These are phyloP conservation scores for Pholiota molesta DNA, from an alignment of 768 basidiomycete species.

Conservation along the genomic window DNA sequence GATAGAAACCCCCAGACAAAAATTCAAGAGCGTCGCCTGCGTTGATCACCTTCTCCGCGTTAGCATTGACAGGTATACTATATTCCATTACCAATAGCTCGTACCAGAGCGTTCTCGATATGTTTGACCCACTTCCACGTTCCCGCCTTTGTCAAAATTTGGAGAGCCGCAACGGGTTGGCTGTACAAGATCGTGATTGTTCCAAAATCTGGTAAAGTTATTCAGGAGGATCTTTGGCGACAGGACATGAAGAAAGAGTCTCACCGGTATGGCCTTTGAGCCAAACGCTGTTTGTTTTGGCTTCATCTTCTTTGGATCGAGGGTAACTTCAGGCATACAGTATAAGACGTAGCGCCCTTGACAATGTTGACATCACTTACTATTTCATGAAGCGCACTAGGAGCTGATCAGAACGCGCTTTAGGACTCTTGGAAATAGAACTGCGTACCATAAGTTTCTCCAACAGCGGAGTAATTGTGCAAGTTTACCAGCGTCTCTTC, in stretches of 20 bases:
- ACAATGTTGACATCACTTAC: constrained; percentile 31
- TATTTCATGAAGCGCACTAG: constrained; percentile 71
- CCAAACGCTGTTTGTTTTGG: constrained; percentile 56
- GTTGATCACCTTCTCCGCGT: constrained; percentile 52
- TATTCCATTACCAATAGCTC: constrained; percentile 1
- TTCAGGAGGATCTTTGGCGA: background rate
- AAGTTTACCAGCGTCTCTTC: constrained; percentile 54
- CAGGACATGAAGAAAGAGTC: background rate
- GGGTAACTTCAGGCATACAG: constrained; percentile 42
- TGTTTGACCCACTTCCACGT: constrained; percentile 63
- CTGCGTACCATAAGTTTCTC: constrained; percentile 45
- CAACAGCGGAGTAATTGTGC: constrained; percentile 44
- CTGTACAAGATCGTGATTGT: constrained; percentile 61
- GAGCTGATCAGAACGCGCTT: background rate
- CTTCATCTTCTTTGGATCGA: constrained; percentile 50
- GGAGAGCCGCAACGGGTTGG: constrained; percentile 61
- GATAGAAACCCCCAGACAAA: constrained; percentile 62
- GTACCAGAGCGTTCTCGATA: constrained; percentile 58
- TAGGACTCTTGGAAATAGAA: background rate
- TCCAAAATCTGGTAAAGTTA: constrained; percentile 45
- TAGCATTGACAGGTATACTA: background rate
- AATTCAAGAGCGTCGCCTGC: constrained; percentile 63
- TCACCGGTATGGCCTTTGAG: constrained; percentile 62
- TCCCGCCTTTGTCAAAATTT: constrained; percentile 55
- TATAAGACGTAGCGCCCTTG: background rate